Base-by-base conservation (phyloP, 495 filamentous ascomycete genomes). In the Physcia stellaris region DNA sequence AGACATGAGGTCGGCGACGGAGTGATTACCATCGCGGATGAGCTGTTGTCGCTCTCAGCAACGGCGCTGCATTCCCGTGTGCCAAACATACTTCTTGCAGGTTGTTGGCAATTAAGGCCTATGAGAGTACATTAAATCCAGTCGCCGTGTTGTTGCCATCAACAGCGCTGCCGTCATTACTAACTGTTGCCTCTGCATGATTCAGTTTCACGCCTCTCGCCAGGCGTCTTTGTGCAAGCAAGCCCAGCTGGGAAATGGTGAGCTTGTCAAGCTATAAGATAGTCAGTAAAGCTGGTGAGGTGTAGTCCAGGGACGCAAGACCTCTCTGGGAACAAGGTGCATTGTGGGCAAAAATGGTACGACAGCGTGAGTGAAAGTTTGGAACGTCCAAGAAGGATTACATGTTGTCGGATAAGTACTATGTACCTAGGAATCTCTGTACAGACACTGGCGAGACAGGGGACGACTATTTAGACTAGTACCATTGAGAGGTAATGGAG, bases 11-110 rank as follows among this genome's bases (percentile, higher is more conserved):
- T 92, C 84, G 7, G 87, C 78, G 41, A 98, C 88, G 32, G 68
- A 79, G 62, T 94, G 86, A 40, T 79, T 70, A 56, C 92, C 90
- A 88, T 98, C 90, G 55, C 90, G 90, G 58, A 96, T 88, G 45
- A 95, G 77, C 71, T 85, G 40, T 4, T 28, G 11, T 17, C 20
- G 27, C 11, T 26, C 10, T 46, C n/a, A 43, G 35, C 16, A 20
- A 12, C 32, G 29, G n/a, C n/a, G 2, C 18, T 18, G 23, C 24
- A 21, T 7, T 27, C 28, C 20, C 24, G 23, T 22, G 16, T 18
- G n/a, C 32, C 17, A 17, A 26, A 45, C 45, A 43, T 60, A 83
- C 79, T 62, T 95, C 90, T 59, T 95, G 90, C 39, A 98, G 69
- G 55, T 83, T 83, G 51, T 72, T 82, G 27, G 90, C 75, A 48